Evolutionary conservation across 2,329 filamentous ascomycete species (phyloP), one percentile per base, ranked within the genome.

Genomic region (Fusarium lyarnte): DNA sequence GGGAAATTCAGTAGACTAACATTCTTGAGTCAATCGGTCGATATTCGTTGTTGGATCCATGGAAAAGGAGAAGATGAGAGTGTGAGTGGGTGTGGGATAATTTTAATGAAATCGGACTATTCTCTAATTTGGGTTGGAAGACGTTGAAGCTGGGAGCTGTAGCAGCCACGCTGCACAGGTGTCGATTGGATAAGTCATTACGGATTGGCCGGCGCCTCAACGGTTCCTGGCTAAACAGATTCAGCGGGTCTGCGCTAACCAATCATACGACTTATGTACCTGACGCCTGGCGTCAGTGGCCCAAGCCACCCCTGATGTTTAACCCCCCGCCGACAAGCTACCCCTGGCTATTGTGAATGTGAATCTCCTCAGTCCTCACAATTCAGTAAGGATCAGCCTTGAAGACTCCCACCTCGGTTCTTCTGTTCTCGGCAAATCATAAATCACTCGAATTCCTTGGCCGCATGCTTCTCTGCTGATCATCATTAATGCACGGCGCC

Each of bases 181-280:
- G 55, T 46, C 45, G 10, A 52, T 53, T 52, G 53, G 58, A 51
- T 31, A 54, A 73, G 63, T 42, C 66, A 46, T 38, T 17, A 27
- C 12, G 53, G 63, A 75, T 75, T 75, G 74, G 74, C 29, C 42
- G 49, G 42, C 43, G 38, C 38, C 35, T 47, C 46, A 64, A 64
- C 70, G 67, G 77, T 78, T 78, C 76, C 77, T 78, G 78, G 72
- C 70, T 77, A 76, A 66, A 43, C 38, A 75, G 61, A 70, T 68
- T 69, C 59, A 53, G 55, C 42, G 68, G 46, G 46, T n/a, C n/a
- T 13, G 4, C 1, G 4, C 7, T 10, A 46, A 16, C 77, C 77
- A 79, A 79, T 78, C 41, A 66, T 19, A 51, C 13, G 31, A 33
- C 31, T 23, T 17, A 17, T 33, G 77, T 79, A 69, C 77, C 77